phyloP scores from a whole-genome alignment of 768 basidiomycete species.

The Tephrocybe sp. region DNA sequence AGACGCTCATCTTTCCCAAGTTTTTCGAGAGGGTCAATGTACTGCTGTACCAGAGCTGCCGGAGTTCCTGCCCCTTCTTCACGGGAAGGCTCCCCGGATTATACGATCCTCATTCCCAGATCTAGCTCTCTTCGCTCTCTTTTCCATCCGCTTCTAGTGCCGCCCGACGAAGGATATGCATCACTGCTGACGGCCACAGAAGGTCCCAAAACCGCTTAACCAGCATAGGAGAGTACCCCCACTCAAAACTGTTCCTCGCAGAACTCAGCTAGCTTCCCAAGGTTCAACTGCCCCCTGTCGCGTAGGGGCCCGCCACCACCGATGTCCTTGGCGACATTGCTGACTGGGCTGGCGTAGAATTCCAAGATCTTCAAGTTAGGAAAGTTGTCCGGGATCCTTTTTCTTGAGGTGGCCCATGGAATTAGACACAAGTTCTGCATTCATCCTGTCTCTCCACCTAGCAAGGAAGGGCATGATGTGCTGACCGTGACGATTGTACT shows the following conservation, averaged over 20 bases:
- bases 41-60: constrained; percentile 19
- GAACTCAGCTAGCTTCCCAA: constrained; percentile 52
- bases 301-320: constrained; percentile 32
- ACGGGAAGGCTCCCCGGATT: constrained; percentile 18
- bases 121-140: constrained; percentile 21
- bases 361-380: constrained; percentile 55
- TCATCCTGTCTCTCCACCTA: constrained; percentile 48
- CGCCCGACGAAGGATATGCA: constrained; percentile 54
- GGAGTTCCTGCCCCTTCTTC: constrained; percentile 21
- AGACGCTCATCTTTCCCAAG: constrained; percentile 11
- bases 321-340: constrained; percentile 18
- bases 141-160: constrained; percentile 42
- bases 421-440: constrained; percentile 50
- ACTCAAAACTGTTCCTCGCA: constrained; percentile 71
- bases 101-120: constrained; percentile 15
- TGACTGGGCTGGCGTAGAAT: constrained; percentile 45
- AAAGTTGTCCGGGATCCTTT: constrained; percentile 46
- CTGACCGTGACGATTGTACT: constrained; percentile 35
- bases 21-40: constrained; percentile 16
- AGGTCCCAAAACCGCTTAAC: constrained; percentile 65
- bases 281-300: constrained; percentile 43
- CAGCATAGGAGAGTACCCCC: constrained; percentile 65
- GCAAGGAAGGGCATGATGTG: constrained; percentile 44
- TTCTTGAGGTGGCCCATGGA: constrained; percentile 37
- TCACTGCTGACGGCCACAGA: constrained; percentile 61